phyloP scores from a whole-genome alignment of 2,329 filamentous ascomycete genomes.

The Penicillium thymicola region DNA sequence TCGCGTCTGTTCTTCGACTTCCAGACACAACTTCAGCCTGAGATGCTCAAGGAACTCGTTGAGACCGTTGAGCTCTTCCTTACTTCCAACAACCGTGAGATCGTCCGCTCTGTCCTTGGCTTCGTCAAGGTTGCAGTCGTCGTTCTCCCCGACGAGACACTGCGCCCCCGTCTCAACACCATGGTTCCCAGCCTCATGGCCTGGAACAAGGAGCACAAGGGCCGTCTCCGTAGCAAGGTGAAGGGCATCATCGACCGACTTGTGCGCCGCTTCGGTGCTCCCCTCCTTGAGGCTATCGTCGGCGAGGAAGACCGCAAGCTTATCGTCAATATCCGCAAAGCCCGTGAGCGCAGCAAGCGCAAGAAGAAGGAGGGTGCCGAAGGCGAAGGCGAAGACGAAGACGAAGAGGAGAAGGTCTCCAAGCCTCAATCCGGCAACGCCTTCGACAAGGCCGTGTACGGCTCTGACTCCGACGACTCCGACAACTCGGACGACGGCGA shows the following conservation, averaged over 20 bases:
- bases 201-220: conserved; percentile 98
- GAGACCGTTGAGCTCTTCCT: conserved; percentile 95
- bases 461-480: conserved; percentile 59
- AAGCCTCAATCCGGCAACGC: conserved; percentile 72
- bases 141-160: conserved; percentile 72
- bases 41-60: conserved; percentile 77
- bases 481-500: conserved; percentile 63
- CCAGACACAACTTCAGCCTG: conserved; percentile 63
- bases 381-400: conserved; percentile 57
- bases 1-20: conserved; percentile 94
- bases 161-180: conserved; percentile 71
- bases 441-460: conserved; percentile 94
- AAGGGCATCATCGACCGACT: conserved; percentile 97
- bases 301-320: conserved; percentile 87
- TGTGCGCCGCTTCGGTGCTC: conserved; percentile 84
- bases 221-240: conserved; percentile 92
- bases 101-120: conserved; percentile 88
- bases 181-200: conserved; percentile 88
- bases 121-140: conserved; percentile 97
- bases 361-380: conserved; percentile 70
- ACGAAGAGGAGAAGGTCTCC: conserved; percentile 49
- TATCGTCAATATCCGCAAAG: conserved; percentile 91
- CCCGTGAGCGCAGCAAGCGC: conserved; percentile 83
- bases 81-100: conserved; percentile 93
- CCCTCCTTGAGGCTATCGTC: conserved; percentile 73